These are phyloP conservation scores for Mallotus japonicus DNA, from an alignment of 441 rosid species.

Conservation along the genomic window DNA sequence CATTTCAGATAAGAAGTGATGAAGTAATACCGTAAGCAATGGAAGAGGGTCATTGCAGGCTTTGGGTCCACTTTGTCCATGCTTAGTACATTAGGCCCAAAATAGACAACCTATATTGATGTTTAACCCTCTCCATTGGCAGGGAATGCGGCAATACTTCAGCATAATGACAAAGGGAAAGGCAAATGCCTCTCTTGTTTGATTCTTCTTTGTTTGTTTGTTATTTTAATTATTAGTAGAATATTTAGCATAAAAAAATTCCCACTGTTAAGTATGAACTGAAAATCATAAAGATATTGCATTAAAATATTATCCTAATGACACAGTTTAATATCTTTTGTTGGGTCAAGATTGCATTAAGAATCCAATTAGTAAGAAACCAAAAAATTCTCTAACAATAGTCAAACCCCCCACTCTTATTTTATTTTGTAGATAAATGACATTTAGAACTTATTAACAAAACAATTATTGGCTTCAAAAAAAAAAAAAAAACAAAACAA, in stretches of 20 bases:
- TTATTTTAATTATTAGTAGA: neutral
- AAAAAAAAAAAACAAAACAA: no score
- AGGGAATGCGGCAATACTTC: neutral
- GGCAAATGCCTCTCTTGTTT: neutral
- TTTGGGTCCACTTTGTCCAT: neutral
- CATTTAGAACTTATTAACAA: neutral
- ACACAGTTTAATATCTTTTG: neutral
- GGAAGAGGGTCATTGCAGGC: neutral
- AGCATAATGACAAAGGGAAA: neutral
- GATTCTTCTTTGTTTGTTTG: neutral
- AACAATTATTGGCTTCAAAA: neutral
- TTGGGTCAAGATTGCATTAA: constrained; percentile 3
- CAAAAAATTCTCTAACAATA: neutral
- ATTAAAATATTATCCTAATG: neutral
- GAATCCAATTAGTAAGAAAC: neutral
- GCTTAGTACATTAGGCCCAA: neutral
- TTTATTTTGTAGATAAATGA: neutral
- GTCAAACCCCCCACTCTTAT: neutral
- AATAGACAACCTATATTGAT: constrained; percentile 12
- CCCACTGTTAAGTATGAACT: neutral
- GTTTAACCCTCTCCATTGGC: neutral
- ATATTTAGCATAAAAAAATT: neutral
- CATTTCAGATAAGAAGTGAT: neutral
- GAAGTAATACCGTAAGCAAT: neutral
- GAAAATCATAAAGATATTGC: constrained; percentile 1